Evolutionary conservation across 2,329 filamentous ascomycete genomes (phyloP), one percentile per base, ranked within the genome.

Genomic region (Beauveria varroae): DNA sequence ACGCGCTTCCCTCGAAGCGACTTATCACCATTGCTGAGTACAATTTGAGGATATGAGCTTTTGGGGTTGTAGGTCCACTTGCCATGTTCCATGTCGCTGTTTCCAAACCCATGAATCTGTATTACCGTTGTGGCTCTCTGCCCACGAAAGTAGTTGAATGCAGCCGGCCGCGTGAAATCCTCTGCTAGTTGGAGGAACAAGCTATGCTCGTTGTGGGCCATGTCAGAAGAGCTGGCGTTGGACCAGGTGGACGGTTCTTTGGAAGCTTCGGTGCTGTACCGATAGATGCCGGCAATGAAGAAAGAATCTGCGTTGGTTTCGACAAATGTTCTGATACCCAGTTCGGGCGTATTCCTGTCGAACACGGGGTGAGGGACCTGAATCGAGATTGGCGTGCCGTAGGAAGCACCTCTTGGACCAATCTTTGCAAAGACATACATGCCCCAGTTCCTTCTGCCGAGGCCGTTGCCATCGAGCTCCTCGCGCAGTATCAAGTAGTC

Each of bases 381-480:
- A 20, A 61, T 55, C 8, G 51, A 56, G 2, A 61, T 5, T 14
- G 58, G 58, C 16, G 58, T 55, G 58, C 58, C 58, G 24, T 47
- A 55, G 26, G 58, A 61, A 14, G 37, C 18, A 30, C 51, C 51
- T 12, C 51, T 16, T 1, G 43, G 51, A 1, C 44, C 43, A 9
- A 50, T 24, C 18, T 61, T 61, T 4, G 58, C 58, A 7, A 61
- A 61, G n/a, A 61, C 30, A 5, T 55, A 61, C 51, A 61, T 55
- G 12, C 58, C 58, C 58, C 58, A 61, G 12, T 61, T 61, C 3
- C 51, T 26, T 12, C 44, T 26, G 12, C 43, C 41, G 9, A 52
- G 12, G 51, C 58, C 44, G 4, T 14, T 26, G 9, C 50, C 43
- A 9, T 43, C 30, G 18, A 30, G 5, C 24, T 55, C 28, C 30